Conservation (phyloP, 73 alveolate genomes). For the Paramecium biaurelia region DNA sequence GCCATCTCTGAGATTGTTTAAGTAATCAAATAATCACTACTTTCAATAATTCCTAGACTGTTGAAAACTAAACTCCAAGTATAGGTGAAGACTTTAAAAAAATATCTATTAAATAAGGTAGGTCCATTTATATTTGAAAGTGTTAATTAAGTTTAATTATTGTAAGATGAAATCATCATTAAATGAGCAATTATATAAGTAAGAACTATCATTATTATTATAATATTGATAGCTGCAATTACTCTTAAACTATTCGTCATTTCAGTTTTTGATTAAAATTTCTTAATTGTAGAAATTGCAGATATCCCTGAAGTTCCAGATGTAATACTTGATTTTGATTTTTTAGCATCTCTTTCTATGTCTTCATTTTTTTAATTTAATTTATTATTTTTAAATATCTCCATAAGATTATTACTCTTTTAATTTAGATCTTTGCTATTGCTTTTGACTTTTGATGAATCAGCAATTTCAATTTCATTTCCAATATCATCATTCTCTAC, state of each 20-base stretch:
- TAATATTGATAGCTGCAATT: background rate
- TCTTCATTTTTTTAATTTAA: background rate
- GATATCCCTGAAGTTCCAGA: constrained; percentile 41
- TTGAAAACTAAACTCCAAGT: background rate
- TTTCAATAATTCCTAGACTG: background rate
- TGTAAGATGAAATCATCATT: background rate
- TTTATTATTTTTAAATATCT: background rate
- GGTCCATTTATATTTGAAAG: background rate
- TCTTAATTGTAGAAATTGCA: background rate
- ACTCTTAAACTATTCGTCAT: background rate
- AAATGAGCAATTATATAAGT: background rate
- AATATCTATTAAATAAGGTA: background rate
- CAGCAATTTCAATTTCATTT: background rate
- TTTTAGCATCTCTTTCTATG: background rate
- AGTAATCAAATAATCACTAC: background rate
- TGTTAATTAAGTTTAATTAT: background rate
- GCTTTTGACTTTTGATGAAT: background rate
- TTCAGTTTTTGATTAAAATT: background rate
- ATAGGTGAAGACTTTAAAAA: background rate
- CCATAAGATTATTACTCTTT: background rate
- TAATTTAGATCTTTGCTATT: background rate
- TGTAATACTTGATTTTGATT: background rate
- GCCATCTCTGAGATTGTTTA: background rate
- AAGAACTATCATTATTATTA: background rate
- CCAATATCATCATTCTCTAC: background rate